Evolutionary conservation across 2,329 filamentous ascomycete species (phyloP).

Genomic region (Talaromyces sp.): DNA sequence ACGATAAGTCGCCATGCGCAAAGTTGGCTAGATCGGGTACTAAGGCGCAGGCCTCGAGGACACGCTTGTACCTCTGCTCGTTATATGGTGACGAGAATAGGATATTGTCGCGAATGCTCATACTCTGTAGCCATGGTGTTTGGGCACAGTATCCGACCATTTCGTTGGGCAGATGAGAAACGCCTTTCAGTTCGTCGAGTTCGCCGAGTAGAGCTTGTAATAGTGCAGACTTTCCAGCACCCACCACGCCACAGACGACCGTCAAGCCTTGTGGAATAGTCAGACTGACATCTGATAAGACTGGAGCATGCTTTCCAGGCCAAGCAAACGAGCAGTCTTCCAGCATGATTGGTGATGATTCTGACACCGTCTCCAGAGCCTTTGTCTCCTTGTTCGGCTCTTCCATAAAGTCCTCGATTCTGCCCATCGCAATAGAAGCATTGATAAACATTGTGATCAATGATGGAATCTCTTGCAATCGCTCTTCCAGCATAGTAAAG

Average conservation of each 20-base stretch:
- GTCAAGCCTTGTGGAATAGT: conserved; percentile 56
- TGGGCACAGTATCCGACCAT: conserved; percentile 63
- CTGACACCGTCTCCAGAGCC: conserved; percentile 32
- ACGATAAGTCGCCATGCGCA: conserved; percentile 61
- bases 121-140: conserved; percentile 65
- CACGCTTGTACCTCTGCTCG: conserved; percentile 63
- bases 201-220: conserved; percentile 59
- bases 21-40: conserved; percentile 60
- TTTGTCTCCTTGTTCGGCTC: conserved; percentile 78
- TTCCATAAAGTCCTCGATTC: conserved; percentile 81
- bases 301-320: conserved; percentile 62
- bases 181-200: conserved; percentile 52
- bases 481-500: conserved; percentile 70
- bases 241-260: conserved; percentile 62
- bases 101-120: conserved; percentile 67
- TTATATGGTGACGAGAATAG: conserved; percentile 66
- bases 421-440: conserved; percentile 73
- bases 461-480: conserved; percentile 69
- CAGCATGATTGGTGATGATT: conserved; percentile 42
- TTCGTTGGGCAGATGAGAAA: conserved; percentile 52
- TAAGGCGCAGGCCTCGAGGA: conserved; percentile 63
- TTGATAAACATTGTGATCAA: conserved; percentile 76
- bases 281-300: conserved; percentile 54
- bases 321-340: conserved; percentile 70
- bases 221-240: conserved; percentile 61